Conservation (phyloP, 2,329 filamentous ascomycete genomes). For the Penicillium brasilianum region DNA sequence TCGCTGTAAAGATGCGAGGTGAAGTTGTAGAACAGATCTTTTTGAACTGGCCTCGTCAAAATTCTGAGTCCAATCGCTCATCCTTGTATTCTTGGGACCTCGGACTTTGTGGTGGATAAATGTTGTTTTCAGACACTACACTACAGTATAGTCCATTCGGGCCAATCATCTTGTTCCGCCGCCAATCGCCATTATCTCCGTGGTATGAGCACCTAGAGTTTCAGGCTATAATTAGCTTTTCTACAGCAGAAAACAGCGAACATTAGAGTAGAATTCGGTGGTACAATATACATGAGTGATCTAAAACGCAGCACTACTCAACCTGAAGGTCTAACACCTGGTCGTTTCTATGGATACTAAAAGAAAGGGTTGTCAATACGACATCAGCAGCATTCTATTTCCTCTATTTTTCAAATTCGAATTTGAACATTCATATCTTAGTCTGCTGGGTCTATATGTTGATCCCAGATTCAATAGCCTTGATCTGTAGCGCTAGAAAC, state of each 20-base stretch:
- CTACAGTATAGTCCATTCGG: not conserved
- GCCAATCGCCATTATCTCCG: constrained; percentile 18
- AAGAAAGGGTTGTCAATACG: not conserved
- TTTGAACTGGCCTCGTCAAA: not conserved
- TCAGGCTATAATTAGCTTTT: not conserved
- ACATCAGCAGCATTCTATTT: not conserved
- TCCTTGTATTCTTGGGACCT: constrained; percentile 7
- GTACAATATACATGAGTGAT: too few species aligned
- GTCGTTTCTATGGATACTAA: not conserved
- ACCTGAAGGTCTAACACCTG: not conserved
- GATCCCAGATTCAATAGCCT: constrained; percentile 50
- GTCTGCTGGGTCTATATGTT: constrained; percentile 14
- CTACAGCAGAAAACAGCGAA: not conserved
- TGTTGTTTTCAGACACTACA: not conserved
- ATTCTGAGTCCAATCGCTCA: not conserved
- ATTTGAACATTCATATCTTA: constrained; percentile 12
- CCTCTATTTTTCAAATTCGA: not conserved
- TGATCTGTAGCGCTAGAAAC: constrained; percentile 57
- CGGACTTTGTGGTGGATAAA: constrained; percentile 17
- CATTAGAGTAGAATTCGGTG: too few species aligned
- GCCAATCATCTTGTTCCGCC: constrained; percentile 19
- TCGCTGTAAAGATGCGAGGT: not conserved
- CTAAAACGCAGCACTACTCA: too few species aligned
- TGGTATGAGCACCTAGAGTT: not conserved
- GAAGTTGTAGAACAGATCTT: not conserved